Evolutionary conservation across 2,329 filamentous ascomycete genomes (phyloP).

Genomic region (Apiospora koreana): DNA sequence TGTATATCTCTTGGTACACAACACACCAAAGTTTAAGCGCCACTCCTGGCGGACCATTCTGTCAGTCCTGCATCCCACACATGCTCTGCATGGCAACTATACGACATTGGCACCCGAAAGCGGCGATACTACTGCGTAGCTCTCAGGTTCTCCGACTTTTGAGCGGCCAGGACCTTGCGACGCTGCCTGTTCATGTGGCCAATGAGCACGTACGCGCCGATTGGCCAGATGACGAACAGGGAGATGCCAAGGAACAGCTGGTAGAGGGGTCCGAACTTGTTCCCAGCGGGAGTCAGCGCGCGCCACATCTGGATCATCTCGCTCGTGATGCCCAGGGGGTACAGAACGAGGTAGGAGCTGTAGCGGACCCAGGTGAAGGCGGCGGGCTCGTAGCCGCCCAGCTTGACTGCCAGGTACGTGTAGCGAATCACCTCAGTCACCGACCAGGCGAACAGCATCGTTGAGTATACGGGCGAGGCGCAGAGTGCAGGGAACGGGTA

Average conservation of each 20-base stretch:
- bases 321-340: slow-evolving; percentile 86
- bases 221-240: slow-evolving; percentile 76
- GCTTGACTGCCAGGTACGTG: slow-evolving; percentile 80
- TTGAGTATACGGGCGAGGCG: slow-evolving; percentile 61
- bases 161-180: slow-evolving; percentile 71
- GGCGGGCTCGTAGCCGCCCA: slow-evolving; percentile 62
- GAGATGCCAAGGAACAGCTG: slow-evolving; percentile 75
- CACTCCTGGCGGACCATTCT: not conserved
- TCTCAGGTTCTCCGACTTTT: slow-evolving; percentile 45
- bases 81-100: not conserved
- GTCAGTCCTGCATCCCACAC: not conserved
- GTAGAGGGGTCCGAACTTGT: slow-evolving; percentile 47
- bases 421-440: slow-evolving; percentile 93
- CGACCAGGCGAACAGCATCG: slow-evolving; percentile 86
- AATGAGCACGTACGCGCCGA: slow-evolving; percentile 80
- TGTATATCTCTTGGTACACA: not conserved
- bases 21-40: not conserved
- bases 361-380: slow-evolving; percentile 81
- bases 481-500: slow-evolving; percentile 67
- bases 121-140: slow-evolving; percentile 13
- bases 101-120: not conserved
- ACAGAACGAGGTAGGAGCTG: slow-evolving; percentile 91
- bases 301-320: slow-evolving; percentile 81
- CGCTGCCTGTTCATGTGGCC: slow-evolving; percentile 95
- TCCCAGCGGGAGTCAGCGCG: slow-evolving; percentile 60